These are phyloP conservation scores for Sporothrix brasiliensis DNA, from an alignment of 2,329 filamentous ascomycete species.

Conservation along the genomic window DNA sequence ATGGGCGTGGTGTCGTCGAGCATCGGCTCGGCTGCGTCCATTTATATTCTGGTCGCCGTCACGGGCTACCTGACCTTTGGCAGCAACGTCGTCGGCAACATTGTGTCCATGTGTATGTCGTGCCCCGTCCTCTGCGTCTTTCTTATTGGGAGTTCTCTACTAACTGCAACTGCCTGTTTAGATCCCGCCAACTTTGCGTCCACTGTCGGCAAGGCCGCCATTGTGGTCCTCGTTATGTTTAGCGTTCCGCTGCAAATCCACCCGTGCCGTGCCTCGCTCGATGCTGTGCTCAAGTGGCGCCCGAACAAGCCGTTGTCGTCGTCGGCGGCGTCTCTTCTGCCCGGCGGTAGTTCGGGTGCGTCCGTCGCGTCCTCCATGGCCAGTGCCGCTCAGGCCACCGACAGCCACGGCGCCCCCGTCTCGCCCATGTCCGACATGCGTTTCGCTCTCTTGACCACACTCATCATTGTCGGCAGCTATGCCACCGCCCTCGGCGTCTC, in stretches of 20 bases:
- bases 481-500: slow-evolving; percentile 87
- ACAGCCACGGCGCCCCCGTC: slow-evolving; percentile 57
- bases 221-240: slow-evolving; percentile 94
- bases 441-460: slow-evolving; percentile 86
- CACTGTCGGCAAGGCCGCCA: slow-evolving; percentile 91
- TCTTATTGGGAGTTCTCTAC: neutral
- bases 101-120: slow-evolving; percentile 82
- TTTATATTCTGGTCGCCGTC: slow-evolving; percentile 90
- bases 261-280: slow-evolving; percentile 90
- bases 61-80: slow-evolving; percentile 97
- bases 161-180: slow-evolving; percentile 39
- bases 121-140: too few relatives aligned
- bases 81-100: slow-evolving; percentile 85
- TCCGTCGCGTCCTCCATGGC: slow-evolving; percentile 40
- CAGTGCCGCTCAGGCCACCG: slow-evolving; percentile 39
- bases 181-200: slow-evolving; percentile 75
- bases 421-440: slow-evolving; percentile 79
- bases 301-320: slow-evolving; percentile 53
- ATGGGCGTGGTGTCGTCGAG: slow-evolving; percentile 78
- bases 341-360: slow-evolving; percentile 42
- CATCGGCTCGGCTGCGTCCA: slow-evolving; percentile 82
- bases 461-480: slow-evolving; percentile 83
- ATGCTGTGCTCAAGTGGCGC: slow-evolving; percentile 92
- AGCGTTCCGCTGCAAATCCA: slow-evolving; percentile 95
- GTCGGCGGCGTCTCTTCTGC: slow-evolving; percentile 38